Percentiles rank a stretch among this genome's conserved stretches.
phyloP scores from a whole-genome alignment of 345 rosid genomes.

The Trapa incisa region DNA sequence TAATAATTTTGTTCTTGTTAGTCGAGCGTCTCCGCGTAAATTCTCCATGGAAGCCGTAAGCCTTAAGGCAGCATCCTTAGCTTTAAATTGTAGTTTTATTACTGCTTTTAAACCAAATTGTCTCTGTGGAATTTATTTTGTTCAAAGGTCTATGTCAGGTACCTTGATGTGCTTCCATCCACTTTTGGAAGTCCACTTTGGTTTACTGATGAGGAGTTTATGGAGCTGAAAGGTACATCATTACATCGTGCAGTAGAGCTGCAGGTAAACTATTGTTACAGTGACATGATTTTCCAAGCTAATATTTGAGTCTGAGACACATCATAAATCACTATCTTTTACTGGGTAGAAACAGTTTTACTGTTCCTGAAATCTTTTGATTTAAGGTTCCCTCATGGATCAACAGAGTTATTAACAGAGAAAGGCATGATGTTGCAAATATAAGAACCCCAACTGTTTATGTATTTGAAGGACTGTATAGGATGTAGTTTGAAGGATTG shows the following conservation, averaged over 20 bases:
- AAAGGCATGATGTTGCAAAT: no score
- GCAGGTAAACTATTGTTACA: constrained; percentile 34
- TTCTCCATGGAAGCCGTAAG: constrained; percentile 87
- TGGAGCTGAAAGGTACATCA: constrained; percentile 66
- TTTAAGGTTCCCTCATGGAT: no score
- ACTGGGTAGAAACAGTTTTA: no score
- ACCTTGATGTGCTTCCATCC: constrained; percentile 83
- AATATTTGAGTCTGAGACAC: constrained; percentile 1
- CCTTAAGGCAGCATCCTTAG: background rate
- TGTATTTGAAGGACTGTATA: no score
- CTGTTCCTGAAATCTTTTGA: no score
- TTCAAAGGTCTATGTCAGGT: constrained; percentile 29
- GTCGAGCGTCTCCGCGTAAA: constrained; percentile 64
- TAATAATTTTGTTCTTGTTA: constrained; percentile 62
- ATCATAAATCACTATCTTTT: background rate
- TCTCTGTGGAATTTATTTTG: constrained; percentile 9
- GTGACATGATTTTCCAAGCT: background rate
- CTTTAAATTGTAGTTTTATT: background rate
- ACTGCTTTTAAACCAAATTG: background rate
- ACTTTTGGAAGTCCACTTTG: constrained; percentile 75
- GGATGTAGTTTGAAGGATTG: no score
- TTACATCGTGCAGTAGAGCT: constrained; percentile 61
- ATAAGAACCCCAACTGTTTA: no score
- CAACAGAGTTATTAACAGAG: no score
- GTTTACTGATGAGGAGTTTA: constrained; percentile 69